A percentile compares a stretch with the other conserved stretches of the same genome.
Evolutionary conservation across 1,284 basidiomycete genomes (phyloP).

Genomic region (Cryptococcus deneoformans): DNA sequence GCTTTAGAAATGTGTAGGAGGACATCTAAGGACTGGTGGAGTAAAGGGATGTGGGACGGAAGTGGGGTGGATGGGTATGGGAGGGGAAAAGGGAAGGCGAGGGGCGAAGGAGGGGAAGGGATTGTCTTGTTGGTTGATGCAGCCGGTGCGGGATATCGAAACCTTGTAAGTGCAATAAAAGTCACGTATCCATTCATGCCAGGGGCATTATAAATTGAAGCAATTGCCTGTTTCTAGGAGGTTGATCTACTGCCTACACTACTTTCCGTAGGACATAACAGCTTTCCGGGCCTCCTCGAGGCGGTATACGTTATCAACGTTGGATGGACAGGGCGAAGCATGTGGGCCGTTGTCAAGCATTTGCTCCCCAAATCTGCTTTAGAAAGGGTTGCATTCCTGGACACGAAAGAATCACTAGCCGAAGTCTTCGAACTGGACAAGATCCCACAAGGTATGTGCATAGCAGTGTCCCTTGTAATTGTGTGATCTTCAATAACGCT

Average conservation of each 20-base stretch:
- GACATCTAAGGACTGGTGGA: slow-evolving; percentile 37
- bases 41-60: slow-evolving; percentile 13
- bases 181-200: not conserved
- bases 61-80: not conserved
- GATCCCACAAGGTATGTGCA: slow-evolving; percentile 30
- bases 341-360: slow-evolving; percentile 53
- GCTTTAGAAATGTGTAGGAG: slow-evolving; percentile 38
- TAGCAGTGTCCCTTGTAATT: not conserved
- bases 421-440: slow-evolving; percentile 34
- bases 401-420: slow-evolving; percentile 21
- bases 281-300: slow-evolving; percentile 48
- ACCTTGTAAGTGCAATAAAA: slow-evolving; percentile 36
- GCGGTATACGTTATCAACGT: slow-evolving; percentile 52
- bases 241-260: slow-evolving; percentile 47
- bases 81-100: slow-evolving; percentile 5
- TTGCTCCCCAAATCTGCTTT: slow-evolving; percentile 52
- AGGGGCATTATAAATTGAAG: not conserved
- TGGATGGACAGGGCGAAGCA: slow-evolving; percentile 53
- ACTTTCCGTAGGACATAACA: slow-evolving; percentile 38
- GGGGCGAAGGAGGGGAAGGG: slow-evolving; percentile 32
- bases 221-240: slow-evolving; percentile 26
- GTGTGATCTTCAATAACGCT: not conserved
- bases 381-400: slow-evolving; percentile 51
- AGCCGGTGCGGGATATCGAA: slow-evolving; percentile 43
- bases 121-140: slow-evolving; percentile 45